Evolutionary conservation across 805 yeast genomes (phyloP), one percentile per base, ranked within the genome.

Genomic region (Brettanomyces sp.): DNA sequence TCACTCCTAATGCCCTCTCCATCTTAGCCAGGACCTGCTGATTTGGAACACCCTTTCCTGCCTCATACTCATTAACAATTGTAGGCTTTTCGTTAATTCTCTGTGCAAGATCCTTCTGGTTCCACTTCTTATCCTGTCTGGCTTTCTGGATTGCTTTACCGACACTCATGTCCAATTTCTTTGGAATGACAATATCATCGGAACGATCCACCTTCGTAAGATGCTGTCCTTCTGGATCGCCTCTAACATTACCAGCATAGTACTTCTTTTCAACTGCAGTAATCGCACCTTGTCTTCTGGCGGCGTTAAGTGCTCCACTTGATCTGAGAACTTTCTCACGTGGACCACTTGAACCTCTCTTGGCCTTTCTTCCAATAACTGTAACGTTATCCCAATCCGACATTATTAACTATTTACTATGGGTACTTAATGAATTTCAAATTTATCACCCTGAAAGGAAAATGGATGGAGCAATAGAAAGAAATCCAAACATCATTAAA

Each of bases 71-170:
- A 67, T 88, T 90, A 61, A 93, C 81, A 50, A 93, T 85, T 55
- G 82, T 88, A 50, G 97, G 96, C 73, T 93, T 93, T 71, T 93
- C 99, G 65, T 90, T 91, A 61, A 91, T 77, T 65, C 84, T 85
- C 47, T 96, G 88, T 57, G 99, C 99, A 59, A 93, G 76, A 58
- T 93, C 99, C 76, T 93, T 93, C 68, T 93, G 99, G 8, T 97
- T 83, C 63, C 90, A 64, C 59, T 79, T 78, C 74, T 89, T 88
- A 49, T 86, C 96, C 58, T 80, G 82, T 72, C 99, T 82, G 35
- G 85, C 96, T 63, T 80, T 74, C 44, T 80, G 76, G 55, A 93
- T 89, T 46, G 91, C 84, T 63, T 83, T 85, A 54, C 98, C 99
- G 30, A 93, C 98, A 48, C 70, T 68, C 12, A 76, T 70, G 47